phyloP scores from a whole-genome alignment of 192 early-diverging fungal species.

The Borealophlyctis nickersoniae region DNA sequence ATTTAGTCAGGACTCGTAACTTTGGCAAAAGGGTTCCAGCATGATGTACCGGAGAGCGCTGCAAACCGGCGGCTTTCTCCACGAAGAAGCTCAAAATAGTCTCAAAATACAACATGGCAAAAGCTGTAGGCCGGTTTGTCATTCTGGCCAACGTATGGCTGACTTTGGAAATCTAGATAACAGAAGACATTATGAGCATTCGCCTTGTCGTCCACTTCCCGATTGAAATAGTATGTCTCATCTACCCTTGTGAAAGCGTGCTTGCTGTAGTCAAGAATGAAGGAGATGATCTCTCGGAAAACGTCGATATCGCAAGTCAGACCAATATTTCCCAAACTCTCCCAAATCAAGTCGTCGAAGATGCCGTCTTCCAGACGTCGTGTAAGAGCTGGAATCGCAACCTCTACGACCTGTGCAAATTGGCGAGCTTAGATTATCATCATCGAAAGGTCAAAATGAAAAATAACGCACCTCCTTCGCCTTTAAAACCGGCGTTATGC shows the following conservation, averaged over 20 bases:
- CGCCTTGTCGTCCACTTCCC: neutral
- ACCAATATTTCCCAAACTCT: slow-evolving; percentile 40
- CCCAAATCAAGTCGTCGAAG: slow-evolving; percentile 37
- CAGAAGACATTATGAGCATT: neutral
- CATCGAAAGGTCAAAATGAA: neutral
- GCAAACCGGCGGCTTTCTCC: slow-evolving; percentile 18
- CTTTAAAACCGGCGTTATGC: slow-evolving; percentile 24
- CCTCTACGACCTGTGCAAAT: slow-evolving; percentile 21
- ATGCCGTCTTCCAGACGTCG: slow-evolving; percentile 25
- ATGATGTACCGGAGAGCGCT: neutral
- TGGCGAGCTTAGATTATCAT: neutral
- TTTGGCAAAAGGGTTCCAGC: neutral
- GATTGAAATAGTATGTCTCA: neutral
- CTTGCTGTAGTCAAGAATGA: slow-evolving; percentile 23
- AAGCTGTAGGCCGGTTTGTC: neutral
- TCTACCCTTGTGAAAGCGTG: too few relatives aligned
- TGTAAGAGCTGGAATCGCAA: slow-evolving; percentile 40
- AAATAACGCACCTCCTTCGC: slow-evolving; percentile 18
- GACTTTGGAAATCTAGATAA: slow-evolving; percentile 23
- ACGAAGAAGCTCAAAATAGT: slow-evolving; percentile 27
- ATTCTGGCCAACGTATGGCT: slow-evolving; percentile 25
- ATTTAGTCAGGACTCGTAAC: neutral
- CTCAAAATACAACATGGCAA: slow-evolving; percentile 22
- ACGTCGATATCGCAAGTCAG: slow-evolving; percentile 35
- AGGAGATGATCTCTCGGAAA: slow-evolving; percentile 37